Conservation (phyloP, 2,329 filamentous ascomycete genomes). For the Fusarium avenaceum region DNA sequence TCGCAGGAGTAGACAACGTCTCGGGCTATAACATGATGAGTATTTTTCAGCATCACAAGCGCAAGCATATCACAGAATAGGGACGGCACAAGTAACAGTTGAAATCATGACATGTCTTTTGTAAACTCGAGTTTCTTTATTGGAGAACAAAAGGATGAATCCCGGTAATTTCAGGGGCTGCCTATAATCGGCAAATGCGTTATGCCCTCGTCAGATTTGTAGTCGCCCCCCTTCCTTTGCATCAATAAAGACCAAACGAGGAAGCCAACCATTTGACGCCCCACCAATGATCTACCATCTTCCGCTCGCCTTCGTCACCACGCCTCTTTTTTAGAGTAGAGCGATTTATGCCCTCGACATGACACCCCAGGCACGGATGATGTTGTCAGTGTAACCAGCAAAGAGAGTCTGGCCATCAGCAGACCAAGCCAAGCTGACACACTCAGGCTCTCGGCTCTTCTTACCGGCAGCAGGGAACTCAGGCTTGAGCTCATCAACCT, state of each 20-base stretch:
- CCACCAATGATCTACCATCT: constrained; percentile 61
- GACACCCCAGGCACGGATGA: constrained; percentile 97
- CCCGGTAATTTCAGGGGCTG: constrained; percentile 57
- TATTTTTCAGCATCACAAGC: not conserved
- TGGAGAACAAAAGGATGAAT: constrained; percentile 58
- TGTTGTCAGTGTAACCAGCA: constrained; percentile 99
- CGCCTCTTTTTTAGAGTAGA: constrained; percentile 48
- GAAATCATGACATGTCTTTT: constrained; percentile 31
- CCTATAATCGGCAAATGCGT: constrained; percentile 56
- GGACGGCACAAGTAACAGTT: not conserved
- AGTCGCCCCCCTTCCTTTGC: constrained; percentile 55
- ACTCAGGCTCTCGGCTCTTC: constrained; percentile 99
- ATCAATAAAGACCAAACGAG: constrained; percentile 62
- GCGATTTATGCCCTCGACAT: constrained; percentile 86
- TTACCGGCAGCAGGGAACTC: constrained; percentile 97
- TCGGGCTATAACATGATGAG: not conserved
- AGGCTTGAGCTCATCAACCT: constrained; percentile 99
- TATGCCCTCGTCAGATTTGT: constrained; percentile 55
- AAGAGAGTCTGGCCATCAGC: constrained; percentile 99
- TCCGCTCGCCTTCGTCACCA: constrained; percentile 49
- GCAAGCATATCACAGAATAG: not conserved
- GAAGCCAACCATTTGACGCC: constrained; percentile 63
- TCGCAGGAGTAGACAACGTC: not conserved
- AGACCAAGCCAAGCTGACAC: constrained; percentile 96
- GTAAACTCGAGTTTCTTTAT: constrained; percentile 55